These are phyloP conservation scores for Fusarium pseudocircinatum DNA, from an alignment of 2,329 filamentous ascomycete species.

Conservation along the genomic window DNA sequence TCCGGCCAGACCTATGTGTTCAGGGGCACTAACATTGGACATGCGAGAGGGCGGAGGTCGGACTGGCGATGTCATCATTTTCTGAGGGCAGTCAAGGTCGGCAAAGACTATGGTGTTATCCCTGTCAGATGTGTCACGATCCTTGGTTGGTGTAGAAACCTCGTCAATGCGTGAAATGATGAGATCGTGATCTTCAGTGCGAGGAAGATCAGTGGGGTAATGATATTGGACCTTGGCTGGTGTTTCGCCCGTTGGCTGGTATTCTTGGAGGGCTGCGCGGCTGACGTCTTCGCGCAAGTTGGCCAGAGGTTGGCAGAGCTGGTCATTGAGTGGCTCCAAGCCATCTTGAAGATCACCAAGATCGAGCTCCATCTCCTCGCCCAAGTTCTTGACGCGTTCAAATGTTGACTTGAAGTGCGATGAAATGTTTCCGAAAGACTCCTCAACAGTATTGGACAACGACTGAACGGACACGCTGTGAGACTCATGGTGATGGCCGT, in stretches of 20 bases:
- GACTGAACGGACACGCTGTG: slow-evolving; percentile 73
- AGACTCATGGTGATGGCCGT: slow-evolving; percentile 77
- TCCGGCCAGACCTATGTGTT: slow-evolving; percentile 48
- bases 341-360: slow-evolving; percentile 66
- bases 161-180: slow-evolving; percentile 56
- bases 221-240: slow-evolving; percentile 83
- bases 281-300: slow-evolving; percentile 77
- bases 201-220: slow-evolving; percentile 82
- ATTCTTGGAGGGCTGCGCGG: slow-evolving; percentile 75
- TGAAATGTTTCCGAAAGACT: slow-evolving; percentile 77
- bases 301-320: slow-evolving; percentile 74
- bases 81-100: slow-evolving; percentile 46
- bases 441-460: slow-evolving; percentile 74
- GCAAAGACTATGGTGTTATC: slow-evolving; percentile 55
- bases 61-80: slow-evolving; percentile 44
- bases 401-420: slow-evolving; percentile 75
- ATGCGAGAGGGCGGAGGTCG: slow-evolving; percentile 47
- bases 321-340: slow-evolving; percentile 67
- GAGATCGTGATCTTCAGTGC: slow-evolving; percentile 65
- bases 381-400: slow-evolving; percentile 74
- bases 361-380: slow-evolving; percentile 71
- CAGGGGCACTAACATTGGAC: slow-evolving; percentile 40
- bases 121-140: slow-evolving; percentile 45
- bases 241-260: slow-evolving; percentile 85
- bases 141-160: slow-evolving; percentile 32